Base-by-base conservation (phyloP, 2,329 filamentous ascomycete genomes). In the Hyphodiscus sp. region DNA sequence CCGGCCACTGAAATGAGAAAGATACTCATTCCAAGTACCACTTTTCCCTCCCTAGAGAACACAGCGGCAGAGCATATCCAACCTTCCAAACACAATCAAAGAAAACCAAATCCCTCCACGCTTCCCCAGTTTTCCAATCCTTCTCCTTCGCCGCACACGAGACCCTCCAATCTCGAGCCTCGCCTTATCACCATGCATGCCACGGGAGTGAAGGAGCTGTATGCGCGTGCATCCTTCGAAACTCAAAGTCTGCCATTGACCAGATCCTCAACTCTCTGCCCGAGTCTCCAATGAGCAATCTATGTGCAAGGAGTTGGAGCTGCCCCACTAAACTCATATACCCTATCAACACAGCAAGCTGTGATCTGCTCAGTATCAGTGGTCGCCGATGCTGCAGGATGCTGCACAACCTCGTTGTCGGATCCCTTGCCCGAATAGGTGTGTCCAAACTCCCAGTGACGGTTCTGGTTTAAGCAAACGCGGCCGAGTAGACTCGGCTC, bases 81-180 rank as follows among this genome's bases (percentile, higher is more conserved):
- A 96, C 91, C 55, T 92, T 81, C 92, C 92, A 97, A 0, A 96
- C 91, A 16, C 91, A 90, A 66, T 97, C 91, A 0, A 91, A 97
- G 80, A 70, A 96, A 91, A 53, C 92, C 83, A 26, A 96, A 87
- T 41, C 95, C 78, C 53, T 87, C 85, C 7, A 91, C 91, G 1
- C 87, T 91, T 70, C 91, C 89, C 58, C 96, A 96, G 90, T 72
- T 96, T 96, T 60, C 96, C 92, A 47, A 91, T 81, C 20, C 92
- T 92, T 70, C 16, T 38, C 33, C 33, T 13, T 97, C 92, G 13
- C 33, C 2, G 11, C 16, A 15, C 33, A 38, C 13, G 5, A 13
- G 33, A 5, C 11, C 33, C 33, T 38, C 33, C 33, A 15, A 4
- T 38, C 33, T 6, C 33, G 16, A n/a, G 2, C 33, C 16, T 5